Base-by-base conservation (phyloP, 2,329 filamentous ascomycete species). In the Cytospora mali region DNA sequence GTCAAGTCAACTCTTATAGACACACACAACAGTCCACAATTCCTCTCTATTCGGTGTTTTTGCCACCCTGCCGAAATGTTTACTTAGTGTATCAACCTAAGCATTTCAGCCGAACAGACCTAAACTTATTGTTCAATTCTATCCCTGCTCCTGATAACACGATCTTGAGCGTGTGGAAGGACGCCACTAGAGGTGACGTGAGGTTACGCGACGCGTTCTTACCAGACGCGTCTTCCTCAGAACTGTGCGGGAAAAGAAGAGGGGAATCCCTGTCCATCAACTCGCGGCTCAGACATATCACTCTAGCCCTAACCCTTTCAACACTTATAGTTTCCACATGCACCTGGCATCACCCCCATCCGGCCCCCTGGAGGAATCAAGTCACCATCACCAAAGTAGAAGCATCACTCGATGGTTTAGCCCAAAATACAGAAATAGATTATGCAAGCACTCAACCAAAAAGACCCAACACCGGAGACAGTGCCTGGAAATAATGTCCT, bases 391-490 rank as follows among this genome's bases (percentile, higher is more conserved):
- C n/a, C n/a, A n/a, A n/a, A n/a, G n/a, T n/a, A n/a, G n/a, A n/a
- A n/a, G n/a, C n/a, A n/a, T n/a, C n/a, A 21, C 16, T n/a, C n/a
- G 39, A 42, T 42, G 16, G 2, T 21, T 9, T 51, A 28, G 23
- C 11, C 7, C 31, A n/a, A 16, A 18, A 29, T 23, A 21, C 21
- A 18, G 16, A 3, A 14, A 33, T 39, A 46, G 14, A 5, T 7
- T 35, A 60, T 60, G 57, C 57, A 54, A 60, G 57, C 57, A 60
- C 57, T 60, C 33, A 54, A 54, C 27, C 35, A 27, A n/a, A 27
- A 53, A 54, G n/a, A 9, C 18, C 16, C 39, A 42, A 21, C 18
- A 11, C 9, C 5, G 6, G 39, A 6, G 18, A 21, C 16, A 42
- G 14, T 42, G 16, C 16, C 6, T 4, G 7, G 1, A 42, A 18